Conservation (phyloP, 225 moss, liverwort and hornwort genomes). For the Physcomitrium patens region DNA sequence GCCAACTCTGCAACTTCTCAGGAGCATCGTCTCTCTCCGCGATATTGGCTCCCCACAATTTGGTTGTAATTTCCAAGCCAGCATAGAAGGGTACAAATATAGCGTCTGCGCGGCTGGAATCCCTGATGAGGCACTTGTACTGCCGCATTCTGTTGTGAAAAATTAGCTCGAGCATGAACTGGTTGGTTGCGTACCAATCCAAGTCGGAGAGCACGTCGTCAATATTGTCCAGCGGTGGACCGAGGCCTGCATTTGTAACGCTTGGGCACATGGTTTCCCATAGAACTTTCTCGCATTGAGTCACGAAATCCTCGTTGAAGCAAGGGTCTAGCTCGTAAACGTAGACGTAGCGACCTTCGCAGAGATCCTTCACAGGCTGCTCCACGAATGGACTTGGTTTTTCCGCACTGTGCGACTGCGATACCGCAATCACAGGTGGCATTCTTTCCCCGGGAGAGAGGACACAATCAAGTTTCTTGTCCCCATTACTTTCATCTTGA, state of each 20-base stretch:
- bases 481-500: background rate
- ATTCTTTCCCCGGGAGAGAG: background rate
- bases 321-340: background rate
- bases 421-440: background rate
- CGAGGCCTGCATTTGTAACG: background rate
- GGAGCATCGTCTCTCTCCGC: constrained; percentile 24
- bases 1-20: background rate
- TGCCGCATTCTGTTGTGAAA: constrained; percentile 54
- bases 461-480: background rate
- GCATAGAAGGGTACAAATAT: constrained; percentile 68
- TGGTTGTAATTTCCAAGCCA: constrained; percentile 59
- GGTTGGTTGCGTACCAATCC: constrained; percentile 54
- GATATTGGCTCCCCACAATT: constrained; percentile 39
- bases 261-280: background rate
- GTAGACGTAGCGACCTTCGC: background rate
- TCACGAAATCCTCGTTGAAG: background rate
- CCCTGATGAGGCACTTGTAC: constrained; percentile 52
- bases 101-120: constrained; percentile 37
- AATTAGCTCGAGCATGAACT: constrained; percentile 57
- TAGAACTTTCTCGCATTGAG: background rate
- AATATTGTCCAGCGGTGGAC: constrained; percentile 3
- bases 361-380: background rate
- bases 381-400: background rate
- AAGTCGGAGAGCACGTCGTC: constrained; percentile 47
- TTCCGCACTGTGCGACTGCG: background rate